A percentile compares a stretch with the other conserved stretches of the same genome.
phyloP scores from a whole-genome alignment of 1,139 yeast species.

The Pichia sp. region DNA sequence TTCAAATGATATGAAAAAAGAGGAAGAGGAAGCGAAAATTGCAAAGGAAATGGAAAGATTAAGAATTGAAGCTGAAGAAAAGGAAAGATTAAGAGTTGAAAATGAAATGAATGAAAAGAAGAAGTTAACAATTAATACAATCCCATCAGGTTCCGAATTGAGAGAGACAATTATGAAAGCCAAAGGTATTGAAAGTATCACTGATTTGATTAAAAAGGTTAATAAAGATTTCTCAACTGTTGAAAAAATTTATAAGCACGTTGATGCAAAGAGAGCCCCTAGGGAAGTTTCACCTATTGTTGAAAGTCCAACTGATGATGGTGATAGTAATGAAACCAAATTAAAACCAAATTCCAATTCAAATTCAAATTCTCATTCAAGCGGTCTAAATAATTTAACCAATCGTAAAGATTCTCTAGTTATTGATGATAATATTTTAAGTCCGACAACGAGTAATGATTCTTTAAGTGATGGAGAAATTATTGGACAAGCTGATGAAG shows the following conservation, averaged over 20 bases:
- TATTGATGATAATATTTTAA: not conserved
- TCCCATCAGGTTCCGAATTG: constrained; percentile 71
- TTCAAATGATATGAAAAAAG: not conserved
- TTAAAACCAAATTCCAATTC: not conserved
- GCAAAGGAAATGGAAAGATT: constrained; percentile 11
- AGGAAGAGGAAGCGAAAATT: constrained; percentile 3
- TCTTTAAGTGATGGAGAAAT: constrained; percentile 19
- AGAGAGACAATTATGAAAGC: constrained; percentile 74
- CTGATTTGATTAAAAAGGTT: constrained; percentile 63
- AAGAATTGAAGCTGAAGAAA: constrained; percentile 13
- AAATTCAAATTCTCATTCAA: not conserved
- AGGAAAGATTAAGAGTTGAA: constrained; percentile 8
- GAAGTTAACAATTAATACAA: constrained; percentile 31
- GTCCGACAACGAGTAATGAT: constrained; percentile 18
- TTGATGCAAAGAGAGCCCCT: constrained; percentile 11
- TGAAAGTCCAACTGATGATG: not conserved
- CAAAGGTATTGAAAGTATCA: constrained; percentile 67
- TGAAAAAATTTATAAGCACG: constrained; percentile 45
- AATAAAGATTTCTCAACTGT: constrained; percentile 43
- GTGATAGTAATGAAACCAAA: not conserved
- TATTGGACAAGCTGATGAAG: constrained; percentile 47
- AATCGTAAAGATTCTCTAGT: not conserved
- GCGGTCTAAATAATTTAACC: not conserved
- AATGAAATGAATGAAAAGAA: constrained; percentile 15
- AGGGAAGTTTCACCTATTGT: not conserved